These are phyloP conservation scores for Apocynum venetum DNA, from an alignment of 257 asterid species.

Conservation along the genomic window DNA sequence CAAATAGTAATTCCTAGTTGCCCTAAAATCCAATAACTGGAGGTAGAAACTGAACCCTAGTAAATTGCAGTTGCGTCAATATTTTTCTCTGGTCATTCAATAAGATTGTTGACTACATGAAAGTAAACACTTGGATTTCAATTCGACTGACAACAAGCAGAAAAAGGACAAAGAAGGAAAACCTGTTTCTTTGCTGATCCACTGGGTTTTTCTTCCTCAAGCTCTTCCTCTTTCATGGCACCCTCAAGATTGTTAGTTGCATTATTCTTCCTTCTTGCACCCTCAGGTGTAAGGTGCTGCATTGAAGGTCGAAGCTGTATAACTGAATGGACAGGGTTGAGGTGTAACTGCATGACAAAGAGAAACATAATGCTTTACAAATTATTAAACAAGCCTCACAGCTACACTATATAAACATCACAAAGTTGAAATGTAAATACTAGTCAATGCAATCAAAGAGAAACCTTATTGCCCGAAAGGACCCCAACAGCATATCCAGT, in stretches of 20 bases:
- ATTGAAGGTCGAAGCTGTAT: conserved; percentile 85
- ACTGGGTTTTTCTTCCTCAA: conserved; percentile 36
- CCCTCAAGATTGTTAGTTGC: conserved; percentile 30
- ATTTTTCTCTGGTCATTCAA: background rate
- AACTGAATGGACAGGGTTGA: conserved; percentile 73
- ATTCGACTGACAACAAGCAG: background rate
- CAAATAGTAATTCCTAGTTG: background rate
- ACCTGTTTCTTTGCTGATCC: conserved; percentile 58
- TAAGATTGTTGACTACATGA: background rate
- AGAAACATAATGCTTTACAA: conserved; percentile 1
- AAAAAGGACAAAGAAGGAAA: conserved; percentile 13
- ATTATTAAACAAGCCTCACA: conserved; percentile 9
- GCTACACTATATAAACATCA: background rate
- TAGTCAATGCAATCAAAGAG: conserved; percentile 15
- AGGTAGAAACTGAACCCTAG: background rate
- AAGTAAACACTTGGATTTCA: background rate
- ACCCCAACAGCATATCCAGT: conserved; percentile 63
- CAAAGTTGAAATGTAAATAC: conserved; percentile 10
- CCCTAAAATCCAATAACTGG: background rate
- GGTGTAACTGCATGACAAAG: conserved; percentile 67
- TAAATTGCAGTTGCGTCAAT: background rate
- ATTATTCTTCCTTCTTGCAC: conserved; percentile 34
- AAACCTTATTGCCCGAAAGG: conserved; percentile 68
- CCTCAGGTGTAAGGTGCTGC: conserved; percentile 40
- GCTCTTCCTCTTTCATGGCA: conserved; percentile 37